Percentiles rank a stretch among this genome's conserved stretches.
Conservation (phyloP, 1,284 basidiomycete species). For the Leccinum pachyderme region DNA sequence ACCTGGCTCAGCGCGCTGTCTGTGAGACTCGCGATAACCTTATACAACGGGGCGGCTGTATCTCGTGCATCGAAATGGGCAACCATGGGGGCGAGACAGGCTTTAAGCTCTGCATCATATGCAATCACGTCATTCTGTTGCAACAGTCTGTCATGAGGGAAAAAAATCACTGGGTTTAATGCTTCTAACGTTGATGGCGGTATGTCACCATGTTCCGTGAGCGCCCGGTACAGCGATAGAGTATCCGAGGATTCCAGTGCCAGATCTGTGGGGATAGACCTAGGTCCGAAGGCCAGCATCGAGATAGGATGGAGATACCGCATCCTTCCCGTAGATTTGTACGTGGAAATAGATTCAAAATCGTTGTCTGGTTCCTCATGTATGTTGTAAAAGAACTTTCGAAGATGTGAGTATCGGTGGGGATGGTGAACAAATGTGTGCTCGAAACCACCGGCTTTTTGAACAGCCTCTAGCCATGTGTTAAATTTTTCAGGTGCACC, state of each 20-base stretch:
- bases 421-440: constrained; percentile 61
- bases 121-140: constrained; percentile 56
- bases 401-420: constrained; percentile 68
- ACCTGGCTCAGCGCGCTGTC: constrained; percentile 35
- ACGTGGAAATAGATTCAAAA: constrained; percentile 41
- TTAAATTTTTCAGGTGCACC: constrained; percentile 65
- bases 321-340: constrained; percentile 39
- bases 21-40: constrained; percentile 42
- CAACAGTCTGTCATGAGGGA: constrained; percentile 41
- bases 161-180: constrained; percentile 48
- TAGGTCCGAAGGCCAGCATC: constrained; percentile 48
- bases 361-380: constrained; percentile 12
- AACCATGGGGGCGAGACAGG: constrained; percentile 40
- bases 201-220: constrained; percentile 27
- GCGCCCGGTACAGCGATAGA: constrained; percentile 47
- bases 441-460: constrained; percentile 52
- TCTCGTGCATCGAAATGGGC: constrained; percentile 38
- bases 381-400: constrained; percentile 59
- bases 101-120: constrained; percentile 57
- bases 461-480: constrained; percentile 60
- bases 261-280: constrained; percentile 56
- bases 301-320: constrained; percentile 62
- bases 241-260: constrained; percentile 59
- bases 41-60: constrained; percentile 35
- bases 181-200: constrained; percentile 29